Base-by-base conservation (phyloP, 164 flowering plant species). In the Akebia trifoliata region DNA sequence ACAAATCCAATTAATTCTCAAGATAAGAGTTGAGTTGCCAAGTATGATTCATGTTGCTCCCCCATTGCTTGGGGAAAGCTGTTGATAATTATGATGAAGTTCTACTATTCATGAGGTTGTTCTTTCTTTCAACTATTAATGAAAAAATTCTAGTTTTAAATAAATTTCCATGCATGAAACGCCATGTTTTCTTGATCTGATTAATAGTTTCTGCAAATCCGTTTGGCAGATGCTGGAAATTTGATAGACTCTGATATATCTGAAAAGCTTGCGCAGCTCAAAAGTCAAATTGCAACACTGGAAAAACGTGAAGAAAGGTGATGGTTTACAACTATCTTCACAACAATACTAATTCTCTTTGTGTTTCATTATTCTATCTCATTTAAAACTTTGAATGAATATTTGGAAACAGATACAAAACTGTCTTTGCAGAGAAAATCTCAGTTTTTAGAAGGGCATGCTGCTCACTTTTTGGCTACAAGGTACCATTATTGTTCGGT, bases 371-470 rank as follows among this genome's bases (percentile, higher is more conserved):
- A 46, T 29, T 12, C 4, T 39, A 4, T 49, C 6, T 8, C 39
- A 14, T 26, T 57, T 54, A 52, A 57, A 46, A 21, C 50, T 61
- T 26, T 55, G 28, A 17, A 24, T 36, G 50, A 29, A 20, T 48
- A 9, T 29, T 21, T 74, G 69, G n/a, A 42, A 69, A 73, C 87
- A 94, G 99, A 66, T 94, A 94, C 79, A 94, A 84, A 73, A 77
- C 90, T 49, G 99, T 94, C 45, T 94, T 94, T 75, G 93, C 93
- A 0, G 99, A 94, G 75, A 84, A 78, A 72, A 94, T 90, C 46
- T 90, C 97, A 54, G 96, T 94, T 28, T 94, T 94, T 66, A 73
- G 99, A 76, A 81, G 86, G 76, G 99, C 99, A n/a, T 90, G 99
- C 60, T 90, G 99, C 60, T 92, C 86, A 24, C 90, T 94, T 60